Percentiles rank a stretch among this genome's conserved stretches.
Conservation (phyloP, 495 filamentous ascomycete species). For the Penicillium maclennaniae region DNA sequence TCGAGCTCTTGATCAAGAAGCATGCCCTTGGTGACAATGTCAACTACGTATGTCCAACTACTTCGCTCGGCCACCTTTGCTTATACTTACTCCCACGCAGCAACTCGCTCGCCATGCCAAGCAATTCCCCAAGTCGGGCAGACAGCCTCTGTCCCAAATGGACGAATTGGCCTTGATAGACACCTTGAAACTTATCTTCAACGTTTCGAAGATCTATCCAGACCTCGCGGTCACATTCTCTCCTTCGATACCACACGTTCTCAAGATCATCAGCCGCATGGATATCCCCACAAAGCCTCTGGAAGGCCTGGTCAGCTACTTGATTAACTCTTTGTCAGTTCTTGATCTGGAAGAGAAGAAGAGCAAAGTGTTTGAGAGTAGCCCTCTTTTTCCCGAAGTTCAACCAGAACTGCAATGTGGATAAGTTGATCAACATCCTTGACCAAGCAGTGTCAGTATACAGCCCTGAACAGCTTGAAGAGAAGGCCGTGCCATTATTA, state of each 20-base stretch:
- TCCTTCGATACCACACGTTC: constrained; percentile 62
- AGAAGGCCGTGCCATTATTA: constrained; percentile 63
- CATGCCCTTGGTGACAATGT: constrained; percentile 68
- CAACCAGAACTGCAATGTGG: constrained; percentile 57
- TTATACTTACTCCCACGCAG: constrained; percentile 29
- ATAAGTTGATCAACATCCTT: constrained; percentile 70
- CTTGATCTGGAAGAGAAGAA: constrained; percentile 60
- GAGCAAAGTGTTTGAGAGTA: constrained; percentile 36
- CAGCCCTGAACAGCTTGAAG: constrained; percentile 63
- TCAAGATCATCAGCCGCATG: constrained; percentile 63
- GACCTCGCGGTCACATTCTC: constrained; percentile 58
- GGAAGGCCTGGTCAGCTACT: constrained; percentile 54
- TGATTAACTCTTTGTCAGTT: constrained; percentile 79
- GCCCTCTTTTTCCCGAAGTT: constrained; percentile 61
- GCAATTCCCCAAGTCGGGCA: constrained; percentile 48
- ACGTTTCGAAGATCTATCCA: constrained; percentile 70
- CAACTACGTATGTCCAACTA: constrained; percentile 42
- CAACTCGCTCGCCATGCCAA: constrained; percentile 68
- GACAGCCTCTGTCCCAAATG: constrained; percentile 52
- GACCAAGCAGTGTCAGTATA: constrained; percentile 60
- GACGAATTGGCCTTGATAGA: constrained; percentile 78
- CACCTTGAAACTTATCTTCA: constrained; percentile 85
- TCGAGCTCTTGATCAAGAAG: constrained; percentile 64
- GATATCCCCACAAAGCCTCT: constrained; percentile 55
- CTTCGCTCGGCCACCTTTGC: neutral